These are phyloP conservation scores for Farysia itapuensis DNA, from an alignment of 1,284 basidiomycete species.

Conservation along the genomic window DNA sequence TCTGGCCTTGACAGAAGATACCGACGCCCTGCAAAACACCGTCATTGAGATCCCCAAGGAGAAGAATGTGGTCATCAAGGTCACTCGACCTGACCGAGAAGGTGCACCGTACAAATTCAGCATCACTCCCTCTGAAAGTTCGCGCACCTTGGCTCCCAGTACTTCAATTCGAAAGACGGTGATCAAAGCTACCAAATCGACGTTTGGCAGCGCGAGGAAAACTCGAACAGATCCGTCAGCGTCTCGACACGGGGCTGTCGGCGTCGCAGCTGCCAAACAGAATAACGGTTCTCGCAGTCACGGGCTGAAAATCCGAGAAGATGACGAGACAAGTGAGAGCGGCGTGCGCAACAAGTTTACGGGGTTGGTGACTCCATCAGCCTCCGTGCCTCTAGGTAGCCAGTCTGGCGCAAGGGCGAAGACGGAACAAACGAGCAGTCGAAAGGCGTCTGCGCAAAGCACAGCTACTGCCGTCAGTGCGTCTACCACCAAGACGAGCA, in stretches of 20 bases:
- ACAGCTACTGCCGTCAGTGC: too few relatives aligned
- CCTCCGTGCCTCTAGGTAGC: too few relatives aligned
- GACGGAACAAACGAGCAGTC: too few relatives aligned
- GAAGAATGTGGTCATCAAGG: constrained; percentile 17
- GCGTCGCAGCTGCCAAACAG: not conserved
- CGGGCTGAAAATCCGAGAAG: not conserved
- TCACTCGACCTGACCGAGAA: constrained; percentile 24
- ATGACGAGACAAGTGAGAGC: too few relatives aligned
- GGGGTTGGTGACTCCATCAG: constrained; percentile 5
- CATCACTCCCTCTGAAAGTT: constrained; percentile 3
- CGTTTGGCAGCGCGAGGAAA: constrained; percentile 16
- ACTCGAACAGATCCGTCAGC: too few relatives aligned
- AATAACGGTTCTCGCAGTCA: not conserved
- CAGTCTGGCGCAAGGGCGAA: too few relatives aligned
- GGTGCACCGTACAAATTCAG: constrained; percentile 28
- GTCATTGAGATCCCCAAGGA: constrained; percentile 27
- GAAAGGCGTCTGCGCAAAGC: not conserved
- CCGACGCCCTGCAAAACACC: constrained; percentile 17
- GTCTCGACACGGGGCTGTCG: constrained; percentile 5
- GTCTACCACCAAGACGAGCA: not conserved
- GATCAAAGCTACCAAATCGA: constrained; percentile 25
- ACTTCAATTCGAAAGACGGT: constrained; percentile 23
- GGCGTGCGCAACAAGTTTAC: constrained; percentile 36
- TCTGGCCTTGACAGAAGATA: constrained; percentile 21
- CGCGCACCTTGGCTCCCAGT: not conserved